Evolutionary conservation across 208 protist species (phyloP).

Genomic region (Balamuthia mandrillaris): DNA sequence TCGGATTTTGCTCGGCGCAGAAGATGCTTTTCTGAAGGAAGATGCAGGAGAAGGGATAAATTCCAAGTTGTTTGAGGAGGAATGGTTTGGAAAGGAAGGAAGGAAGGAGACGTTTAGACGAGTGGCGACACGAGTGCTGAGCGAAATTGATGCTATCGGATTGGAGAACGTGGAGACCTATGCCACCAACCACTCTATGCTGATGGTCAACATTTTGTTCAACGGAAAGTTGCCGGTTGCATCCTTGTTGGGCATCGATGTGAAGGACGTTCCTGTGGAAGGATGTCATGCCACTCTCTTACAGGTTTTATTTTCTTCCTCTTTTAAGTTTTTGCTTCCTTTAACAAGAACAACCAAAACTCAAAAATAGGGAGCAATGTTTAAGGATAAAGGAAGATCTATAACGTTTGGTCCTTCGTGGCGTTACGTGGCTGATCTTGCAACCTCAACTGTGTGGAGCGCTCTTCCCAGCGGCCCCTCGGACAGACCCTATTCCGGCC

Average conservation of each 20-base stretch:
- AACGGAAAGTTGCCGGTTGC: background rate
- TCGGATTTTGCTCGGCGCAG: slow-evolving; percentile 2
- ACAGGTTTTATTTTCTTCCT: background rate
- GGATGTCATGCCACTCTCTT: background rate
- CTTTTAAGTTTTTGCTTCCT: background rate
- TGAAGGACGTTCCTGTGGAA: background rate
- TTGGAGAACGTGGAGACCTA: background rate
- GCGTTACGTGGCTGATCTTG: background rate
- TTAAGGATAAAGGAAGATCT: background rate
- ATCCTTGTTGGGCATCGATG: background rate
- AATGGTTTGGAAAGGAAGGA: too few relatives aligned
- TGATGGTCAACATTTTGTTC: slow-evolving; percentile 17
- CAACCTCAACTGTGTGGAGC: background rate
- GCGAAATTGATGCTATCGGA: too few relatives aligned
- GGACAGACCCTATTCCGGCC: background rate
- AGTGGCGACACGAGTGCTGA: too few relatives aligned
- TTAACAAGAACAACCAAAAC: too few relatives aligned
- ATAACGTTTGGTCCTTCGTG: slow-evolving; percentile 17
- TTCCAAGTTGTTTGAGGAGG: too few relatives aligned
- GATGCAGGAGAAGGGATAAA: too few relatives aligned
- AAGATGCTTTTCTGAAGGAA: too few relatives aligned
- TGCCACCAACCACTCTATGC: background rate
- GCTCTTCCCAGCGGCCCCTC: background rate
- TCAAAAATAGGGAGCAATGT: slow-evolving; percentile 11
- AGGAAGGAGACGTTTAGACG: too few relatives aligned